These are phyloP conservation scores for Trichoderma endophyticum DNA, from an alignment of 2,329 filamentous ascomycete genomes.

Conservation along the genomic window DNA sequence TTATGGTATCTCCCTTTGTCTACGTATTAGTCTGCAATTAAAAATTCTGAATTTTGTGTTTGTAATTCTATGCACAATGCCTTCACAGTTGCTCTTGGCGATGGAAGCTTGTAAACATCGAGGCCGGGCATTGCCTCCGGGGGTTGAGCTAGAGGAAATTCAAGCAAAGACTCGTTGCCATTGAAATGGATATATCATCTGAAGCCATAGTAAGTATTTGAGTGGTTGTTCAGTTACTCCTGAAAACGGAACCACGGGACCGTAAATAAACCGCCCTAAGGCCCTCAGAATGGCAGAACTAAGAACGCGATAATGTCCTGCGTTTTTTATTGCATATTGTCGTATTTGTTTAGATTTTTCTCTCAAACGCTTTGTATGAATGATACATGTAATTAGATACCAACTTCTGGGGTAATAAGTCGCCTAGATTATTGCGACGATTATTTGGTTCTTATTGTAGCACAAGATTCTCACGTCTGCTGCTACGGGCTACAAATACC, in stretches of 20 bases:
- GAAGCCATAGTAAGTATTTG: background rate
- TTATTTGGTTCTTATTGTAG: background rate
- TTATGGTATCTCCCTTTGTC: no score
- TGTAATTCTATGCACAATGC: no score
- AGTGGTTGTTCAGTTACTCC: background rate
- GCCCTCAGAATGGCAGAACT: background rate
- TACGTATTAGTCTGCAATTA: no score
- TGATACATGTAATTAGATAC: background rate
- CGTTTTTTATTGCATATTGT: background rate
- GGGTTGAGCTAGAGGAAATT: no score
- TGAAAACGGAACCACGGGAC: background rate
- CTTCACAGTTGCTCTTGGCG: no score
- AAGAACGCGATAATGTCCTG: background rate
- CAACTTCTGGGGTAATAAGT: background rate
- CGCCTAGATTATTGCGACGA: background rate
- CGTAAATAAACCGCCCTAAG: no score
- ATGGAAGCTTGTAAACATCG: no score
- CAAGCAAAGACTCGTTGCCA: background rate
- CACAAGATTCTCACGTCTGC: background rate
- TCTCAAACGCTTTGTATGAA: background rate
- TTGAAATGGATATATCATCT: background rate
- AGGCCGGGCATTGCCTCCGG: no score
- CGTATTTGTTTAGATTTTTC: background rate
- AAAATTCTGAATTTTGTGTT: no score
- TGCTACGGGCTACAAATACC: no score